These are phyloP conservation scores for Cercospora sp. DNA, from an alignment of 2,329 filamentous ascomycete species.

Conservation along the genomic window DNA sequence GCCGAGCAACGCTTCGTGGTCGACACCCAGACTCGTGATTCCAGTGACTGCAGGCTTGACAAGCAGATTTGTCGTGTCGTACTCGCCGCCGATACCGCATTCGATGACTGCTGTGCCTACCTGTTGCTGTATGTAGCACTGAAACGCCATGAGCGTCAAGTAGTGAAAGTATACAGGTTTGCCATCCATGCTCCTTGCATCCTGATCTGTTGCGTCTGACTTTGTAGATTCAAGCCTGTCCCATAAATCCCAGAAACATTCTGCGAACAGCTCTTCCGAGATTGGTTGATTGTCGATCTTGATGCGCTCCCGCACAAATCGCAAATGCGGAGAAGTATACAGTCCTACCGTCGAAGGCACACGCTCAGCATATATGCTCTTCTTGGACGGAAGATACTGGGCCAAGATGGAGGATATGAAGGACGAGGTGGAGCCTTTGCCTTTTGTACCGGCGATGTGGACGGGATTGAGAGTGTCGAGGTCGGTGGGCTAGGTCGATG, in stretches of 20 bases:
- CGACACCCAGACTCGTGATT: constrained; percentile 79
- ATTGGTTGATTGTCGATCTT: constrained; percentile 73
- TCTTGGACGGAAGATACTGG: constrained; percentile 54
- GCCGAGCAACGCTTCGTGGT: constrained; percentile 80
- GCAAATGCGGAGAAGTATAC: constrained; percentile 83
- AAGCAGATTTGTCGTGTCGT: constrained; percentile 88
- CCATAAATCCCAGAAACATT: constrained; percentile 84
- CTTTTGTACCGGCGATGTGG: constrained; percentile 91
- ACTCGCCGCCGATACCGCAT: constrained; percentile 91
- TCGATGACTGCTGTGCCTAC: constrained; percentile 81
- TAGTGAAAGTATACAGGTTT: constrained; percentile 94
- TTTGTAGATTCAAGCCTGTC: constrained; percentile 61
- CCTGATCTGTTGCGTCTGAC: constrained; percentile 50
- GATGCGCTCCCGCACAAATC: constrained; percentile 81
- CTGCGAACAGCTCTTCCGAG: constrained; percentile 66
- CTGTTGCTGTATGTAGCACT: constrained; percentile 74
- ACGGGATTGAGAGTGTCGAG: constrained; percentile 64
- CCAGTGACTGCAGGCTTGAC: constrained; percentile 67
- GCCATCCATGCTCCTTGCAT: constrained; percentile 54
- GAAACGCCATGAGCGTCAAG: constrained; percentile 83
- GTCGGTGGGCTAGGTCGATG: constrained; percentile 56
- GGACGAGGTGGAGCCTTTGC: constrained; percentile 85
- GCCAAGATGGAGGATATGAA: constrained; percentile 78
- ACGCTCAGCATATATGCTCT: constrained; percentile 36
- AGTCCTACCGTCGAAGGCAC: constrained; percentile 59